phyloP scores from a whole-genome alignment of 345 rosid species.

The Melastoma malabathricum region DNA sequence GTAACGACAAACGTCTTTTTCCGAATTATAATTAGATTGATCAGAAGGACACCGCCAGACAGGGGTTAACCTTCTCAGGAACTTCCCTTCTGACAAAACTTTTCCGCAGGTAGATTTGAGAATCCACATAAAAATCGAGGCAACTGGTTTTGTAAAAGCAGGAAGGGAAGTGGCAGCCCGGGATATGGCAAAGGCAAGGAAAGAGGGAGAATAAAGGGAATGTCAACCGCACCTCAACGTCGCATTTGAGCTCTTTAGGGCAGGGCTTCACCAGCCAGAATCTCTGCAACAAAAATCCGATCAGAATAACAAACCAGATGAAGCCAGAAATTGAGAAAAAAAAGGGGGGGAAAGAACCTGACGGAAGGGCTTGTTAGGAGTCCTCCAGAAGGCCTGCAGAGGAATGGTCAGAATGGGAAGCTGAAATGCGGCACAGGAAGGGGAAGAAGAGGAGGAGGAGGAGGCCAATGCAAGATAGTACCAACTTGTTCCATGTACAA shows the following conservation, averaged over 20 bases:
- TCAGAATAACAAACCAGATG: background rate
- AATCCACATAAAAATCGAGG: too few relatives aligned
- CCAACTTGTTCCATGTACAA: constrained; percentile 66
- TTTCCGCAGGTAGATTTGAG: too few relatives aligned
- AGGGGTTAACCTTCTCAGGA: too few relatives aligned
- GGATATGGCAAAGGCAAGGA: too few relatives aligned
- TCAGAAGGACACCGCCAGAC: too few relatives aligned
- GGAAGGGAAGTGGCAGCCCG: too few relatives aligned
- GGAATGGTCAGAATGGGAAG: background rate
- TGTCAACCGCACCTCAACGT: constrained; percentile 57
- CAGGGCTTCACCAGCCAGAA: constrained; percentile 84
- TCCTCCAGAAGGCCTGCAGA: constrained; percentile 72
- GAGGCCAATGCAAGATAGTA: constrained; percentile 3
- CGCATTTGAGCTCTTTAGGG: constrained; percentile 83
- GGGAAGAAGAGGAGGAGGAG: constrained; percentile 1
- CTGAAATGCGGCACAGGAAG: background rate
- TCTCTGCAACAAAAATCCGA: constrained; percentile 35
- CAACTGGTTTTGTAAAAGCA: too few relatives aligned
- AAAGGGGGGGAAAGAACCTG: constrained; percentile 30
- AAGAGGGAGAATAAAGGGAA: constrained; percentile 3
- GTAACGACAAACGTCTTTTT: too few relatives aligned
- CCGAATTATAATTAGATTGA: too few relatives aligned
- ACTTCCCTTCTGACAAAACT: too few relatives aligned
- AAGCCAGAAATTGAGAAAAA: background rate
- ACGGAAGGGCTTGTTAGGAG: constrained; percentile 86